Conservation (phyloP, 345 rosid genomes). For the Moricandia moricandioides region DNA sequence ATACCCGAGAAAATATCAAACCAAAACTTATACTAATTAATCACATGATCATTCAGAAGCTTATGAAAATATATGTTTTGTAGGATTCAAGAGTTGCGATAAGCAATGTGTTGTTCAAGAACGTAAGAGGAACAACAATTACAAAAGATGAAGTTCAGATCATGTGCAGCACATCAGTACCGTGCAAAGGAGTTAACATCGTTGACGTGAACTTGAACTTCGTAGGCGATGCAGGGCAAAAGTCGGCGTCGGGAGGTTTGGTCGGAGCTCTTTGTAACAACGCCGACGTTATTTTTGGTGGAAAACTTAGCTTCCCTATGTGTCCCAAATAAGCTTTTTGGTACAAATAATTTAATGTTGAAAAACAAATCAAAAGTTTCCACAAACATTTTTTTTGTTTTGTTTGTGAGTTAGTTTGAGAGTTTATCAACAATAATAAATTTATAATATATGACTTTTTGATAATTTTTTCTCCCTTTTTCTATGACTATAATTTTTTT, state of each 20-base stretch:
- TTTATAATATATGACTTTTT: constrained; percentile 3
- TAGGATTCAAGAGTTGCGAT: constrained; percentile 29
- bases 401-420: constrained; percentile 31
- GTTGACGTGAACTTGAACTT: constrained; percentile 17
- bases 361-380: constrained; percentile 5
- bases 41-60: background rate
- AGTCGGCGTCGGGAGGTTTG: background rate
- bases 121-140: constrained; percentile 36
- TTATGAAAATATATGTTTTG: background rate
- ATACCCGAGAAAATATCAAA: background rate
- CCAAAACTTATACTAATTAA: background rate
- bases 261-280: constrained; percentile 27
- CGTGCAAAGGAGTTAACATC: constrained; percentile 31
- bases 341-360: background rate
- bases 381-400: constrained; percentile 16
- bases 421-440: constrained; percentile 3
- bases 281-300: constrained; percentile 29
- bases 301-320: constrained; percentile 22
- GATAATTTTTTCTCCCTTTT: background rate
- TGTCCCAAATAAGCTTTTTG: constrained; percentile 30
- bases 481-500: background rate
- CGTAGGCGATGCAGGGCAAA: constrained; percentile 4
- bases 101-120: constrained; percentile 32
- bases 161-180: constrained; percentile 26
- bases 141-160: constrained; percentile 27